phyloP scores from a whole-genome alignment of 164 flowering plant species.

The Nymphaea thermarum region DNA sequence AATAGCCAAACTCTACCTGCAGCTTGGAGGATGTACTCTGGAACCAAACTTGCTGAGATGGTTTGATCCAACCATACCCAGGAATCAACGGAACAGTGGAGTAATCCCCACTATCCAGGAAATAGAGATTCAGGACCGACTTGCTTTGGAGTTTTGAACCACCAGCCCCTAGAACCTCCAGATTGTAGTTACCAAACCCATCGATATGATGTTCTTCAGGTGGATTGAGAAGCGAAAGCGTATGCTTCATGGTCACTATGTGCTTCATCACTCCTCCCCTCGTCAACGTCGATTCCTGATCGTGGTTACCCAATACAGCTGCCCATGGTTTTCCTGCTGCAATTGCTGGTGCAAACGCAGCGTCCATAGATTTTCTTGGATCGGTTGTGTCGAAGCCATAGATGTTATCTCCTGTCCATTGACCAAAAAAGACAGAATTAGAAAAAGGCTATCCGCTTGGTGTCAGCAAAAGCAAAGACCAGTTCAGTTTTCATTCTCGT shows the following conservation, averaged over 20 bases:
- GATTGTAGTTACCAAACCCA: constrained; percentile 89
- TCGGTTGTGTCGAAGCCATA: constrained; percentile 54
- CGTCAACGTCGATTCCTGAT: constrained; percentile 66
- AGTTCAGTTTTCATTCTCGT: no score
- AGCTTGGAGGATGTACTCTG: constrained; percentile 53
- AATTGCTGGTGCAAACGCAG: constrained; percentile 71
- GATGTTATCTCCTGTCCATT: constrained; percentile 65
- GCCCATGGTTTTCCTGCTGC: constrained; percentile 76
- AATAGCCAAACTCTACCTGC: constrained; percentile 27
- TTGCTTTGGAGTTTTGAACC: constrained; percentile 57
- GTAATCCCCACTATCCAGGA: constrained; percentile 95
- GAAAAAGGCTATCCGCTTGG: background rate
- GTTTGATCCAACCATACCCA: constrained; percentile 93
- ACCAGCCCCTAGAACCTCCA: constrained; percentile 58
- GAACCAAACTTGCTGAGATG: constrained; percentile 90
- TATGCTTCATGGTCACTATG: constrained; percentile 43
- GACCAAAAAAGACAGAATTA: background rate
- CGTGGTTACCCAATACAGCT: constrained; percentile 93
- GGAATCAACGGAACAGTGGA: constrained; percentile 58
- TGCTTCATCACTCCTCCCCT: constrained; percentile 84
- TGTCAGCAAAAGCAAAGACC: background rate
- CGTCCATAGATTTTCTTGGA: constrained; percentile 53
- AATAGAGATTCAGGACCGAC: constrained; percentile 73
- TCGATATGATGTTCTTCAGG: constrained; percentile 27
- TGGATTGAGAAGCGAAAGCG: constrained; percentile 62